A percentile compares a stretch with the other conserved stretches of the same genome.
These are phyloP conservation scores for Kockovaella imperatae DNA, from an alignment of 768 basidiomycete species.

Conservation along the genomic window DNA sequence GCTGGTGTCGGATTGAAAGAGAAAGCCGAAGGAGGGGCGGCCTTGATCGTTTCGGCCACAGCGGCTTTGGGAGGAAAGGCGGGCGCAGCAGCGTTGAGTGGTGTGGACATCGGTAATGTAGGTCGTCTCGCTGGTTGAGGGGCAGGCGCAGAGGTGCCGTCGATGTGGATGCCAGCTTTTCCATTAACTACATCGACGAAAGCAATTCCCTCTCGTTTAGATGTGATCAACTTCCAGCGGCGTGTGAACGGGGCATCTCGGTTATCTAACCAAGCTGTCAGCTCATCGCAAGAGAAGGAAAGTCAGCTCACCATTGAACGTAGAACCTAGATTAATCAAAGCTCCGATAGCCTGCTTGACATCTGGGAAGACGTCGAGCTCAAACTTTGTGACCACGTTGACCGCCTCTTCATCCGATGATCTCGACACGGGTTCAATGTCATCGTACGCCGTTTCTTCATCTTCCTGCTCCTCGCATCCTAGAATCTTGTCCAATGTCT, in stretches of 20 bases:
- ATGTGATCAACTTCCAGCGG: constrained; percentile 36
- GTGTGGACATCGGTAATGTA: neutral
- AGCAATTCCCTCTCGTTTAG: constrained; percentile 28
- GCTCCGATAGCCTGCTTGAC: constrained; percentile 23
- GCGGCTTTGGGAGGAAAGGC: neutral
- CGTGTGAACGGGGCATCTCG: constrained; percentile 31
- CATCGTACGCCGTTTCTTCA: constrained; percentile 35
- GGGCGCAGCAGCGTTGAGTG: neutral
- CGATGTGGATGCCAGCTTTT: constrained; percentile 19
- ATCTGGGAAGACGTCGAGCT: constrained; percentile 23
- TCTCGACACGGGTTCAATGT: constrained; percentile 11
- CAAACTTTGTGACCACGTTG: constrained; percentile 22
- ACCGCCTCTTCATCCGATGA: constrained; percentile 27
- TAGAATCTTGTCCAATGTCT: constrained; percentile 40
- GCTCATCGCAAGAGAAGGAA: neutral
- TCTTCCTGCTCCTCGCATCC: constrained; percentile 44
- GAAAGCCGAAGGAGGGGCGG: constrained; percentile 1
- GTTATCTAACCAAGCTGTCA: constrained; percentile 11
- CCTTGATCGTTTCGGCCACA: neutral
- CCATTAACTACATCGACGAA: constrained; percentile 44
- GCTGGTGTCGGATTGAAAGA: constrained; percentile 1
- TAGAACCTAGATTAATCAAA: constrained; percentile 26
- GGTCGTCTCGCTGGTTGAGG: too few species aligned
- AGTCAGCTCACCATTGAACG: constrained; percentile 30
- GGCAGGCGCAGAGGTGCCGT: constrained; percentile 6